These are phyloP conservation scores for Blastobotrys proliferans DNA, from an alignment of 1,139 yeast genomes.

Conservation along the genomic window DNA sequence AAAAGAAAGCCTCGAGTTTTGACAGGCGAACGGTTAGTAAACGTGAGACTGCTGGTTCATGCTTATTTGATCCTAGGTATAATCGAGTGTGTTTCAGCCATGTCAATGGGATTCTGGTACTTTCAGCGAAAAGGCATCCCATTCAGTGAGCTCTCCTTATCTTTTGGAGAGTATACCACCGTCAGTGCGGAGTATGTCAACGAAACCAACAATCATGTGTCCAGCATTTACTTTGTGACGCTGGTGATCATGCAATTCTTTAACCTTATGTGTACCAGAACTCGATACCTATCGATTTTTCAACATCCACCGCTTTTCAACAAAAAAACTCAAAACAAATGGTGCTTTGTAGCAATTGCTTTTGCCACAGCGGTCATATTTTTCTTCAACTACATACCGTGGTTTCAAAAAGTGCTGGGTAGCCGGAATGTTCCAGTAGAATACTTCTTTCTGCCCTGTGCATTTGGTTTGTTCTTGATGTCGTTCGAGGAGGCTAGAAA, in stretches of 20 bases:
- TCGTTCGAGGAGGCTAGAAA: conserved; percentile 46
- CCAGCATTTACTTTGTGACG: conserved; percentile 48
- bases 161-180: conserved; percentile 40
- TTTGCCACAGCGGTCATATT: conserved; percentile 44
- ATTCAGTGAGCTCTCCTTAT: conserved; percentile 38
- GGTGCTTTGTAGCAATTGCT: conserved; percentile 38
- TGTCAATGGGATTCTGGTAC: conserved; percentile 43
- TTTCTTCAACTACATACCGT: conserved; percentile 46
- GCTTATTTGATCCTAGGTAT: conserved; percentile 46
- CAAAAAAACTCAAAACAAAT: conserved; percentile 30
- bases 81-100: conserved; percentile 42
- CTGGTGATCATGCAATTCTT: conserved; percentile 50
- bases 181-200: conserved; percentile 24
- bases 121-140: conserved; percentile 34
- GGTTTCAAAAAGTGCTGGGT: conserved; percentile 39
- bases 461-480: conserved; percentile 42
- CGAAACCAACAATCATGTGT: conserved; percentile 33
- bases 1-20: conserved; percentile 43
- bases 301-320: conserved; percentile 39
- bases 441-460: conserved; percentile 45
- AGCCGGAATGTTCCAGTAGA: conserved; percentile 46
- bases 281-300: conserved; percentile 44
- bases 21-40: conserved; percentile 44
- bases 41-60: conserved; percentile 41
- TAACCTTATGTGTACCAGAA: conserved; percentile 46